Evolutionary conservation across 805 yeast genomes (phyloP), one percentile per base, ranked within the genome.

Genomic region (Martiniozyma abietophila): DNA sequence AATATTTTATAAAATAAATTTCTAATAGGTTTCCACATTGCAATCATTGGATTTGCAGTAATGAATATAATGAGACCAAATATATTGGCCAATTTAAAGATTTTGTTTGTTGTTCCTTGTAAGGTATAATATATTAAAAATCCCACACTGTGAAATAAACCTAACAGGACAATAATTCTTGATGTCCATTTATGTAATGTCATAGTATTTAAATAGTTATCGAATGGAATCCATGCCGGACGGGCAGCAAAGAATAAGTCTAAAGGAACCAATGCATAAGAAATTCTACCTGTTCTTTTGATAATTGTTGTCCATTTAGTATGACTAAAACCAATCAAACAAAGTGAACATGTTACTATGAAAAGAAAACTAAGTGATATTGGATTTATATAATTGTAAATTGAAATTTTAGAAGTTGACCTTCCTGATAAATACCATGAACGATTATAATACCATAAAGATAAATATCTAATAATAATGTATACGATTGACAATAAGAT

Each of bases 171-270:
- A 16, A 78, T 66, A 2, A 75, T 25, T 39, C 89, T 59, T 4
- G 86, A 76, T 1, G 78, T 43, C 88, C 89, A 80, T 46, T 78
- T 79, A 50, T 81, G 94, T 7, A 80, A 45, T 14, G 62, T 62
- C 9, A 81, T 47, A 10, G 71, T 56, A 34, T 70, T 72, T 39
- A 77, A 51, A 46, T 81, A 81, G 34, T 53, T 68, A 47, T 49
- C 69, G 35, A 58, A 48, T 4, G 63, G 64, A 35, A 67, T 48
- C 25, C 68, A 67, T n/a, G 66, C 57, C 2, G 85, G 84, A 36
- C 78, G 61, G 10, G 78, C 45, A 2, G 71, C 72, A 12, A 80
- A 47, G 25, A 71, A 62, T 3, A 79, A 56, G 43, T 73, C 72
- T 22, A 80, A 53, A 0, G 85, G 79, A 2, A 76, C 51, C 29